Percentiles rank a stretch among this genome's conserved stretches.
Evolutionary conservation across 495 filamentous ascomycete species (phyloP).

Genomic region (Hypoxylon perforatum): DNA sequence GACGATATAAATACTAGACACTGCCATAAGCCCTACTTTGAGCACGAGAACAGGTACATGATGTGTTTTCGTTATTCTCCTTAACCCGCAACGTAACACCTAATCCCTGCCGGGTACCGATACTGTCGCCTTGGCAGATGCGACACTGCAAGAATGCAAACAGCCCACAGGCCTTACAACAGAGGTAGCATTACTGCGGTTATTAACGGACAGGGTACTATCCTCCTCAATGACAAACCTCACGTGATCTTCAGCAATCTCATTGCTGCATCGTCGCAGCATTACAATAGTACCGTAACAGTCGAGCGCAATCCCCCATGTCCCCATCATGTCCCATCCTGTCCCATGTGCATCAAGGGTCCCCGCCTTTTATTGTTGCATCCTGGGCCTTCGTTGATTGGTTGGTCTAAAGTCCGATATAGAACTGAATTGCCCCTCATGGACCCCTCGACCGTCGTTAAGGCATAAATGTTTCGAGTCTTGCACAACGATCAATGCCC

Average conservation of each 20-base stretch:
- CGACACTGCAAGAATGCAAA: constrained; percentile 8
- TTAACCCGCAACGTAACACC: neutral
- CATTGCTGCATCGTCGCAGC: neutral
- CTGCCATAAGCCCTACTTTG: no score
- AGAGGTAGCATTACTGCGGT: constrained; percentile 17
- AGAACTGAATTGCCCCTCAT: constrained; percentile 14
- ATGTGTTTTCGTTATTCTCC: neutral
- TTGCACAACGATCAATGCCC: constrained; percentile 28
- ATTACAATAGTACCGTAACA: no score
- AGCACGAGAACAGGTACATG: neutral
- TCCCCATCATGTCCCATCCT: neutral
- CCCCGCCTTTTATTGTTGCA: constrained; percentile 24
- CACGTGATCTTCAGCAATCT: constrained; percentile 25
- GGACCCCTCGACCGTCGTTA: constrained; percentile 5
- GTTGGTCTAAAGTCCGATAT: constrained; percentile 29
- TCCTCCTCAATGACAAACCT: neutral
- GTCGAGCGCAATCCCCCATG: neutral
- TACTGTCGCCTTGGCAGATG: constrained; percentile 11
- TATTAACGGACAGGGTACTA: constrained; percentile 26
- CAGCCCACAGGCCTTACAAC: constrained; percentile 20
- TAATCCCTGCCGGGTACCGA: constrained; percentile 14
- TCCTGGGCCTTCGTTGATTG: constrained; percentile 21
- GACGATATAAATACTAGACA: no score
- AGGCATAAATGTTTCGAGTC: constrained; percentile 29
- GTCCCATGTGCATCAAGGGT: constrained; percentile 30